A percentile compares a stretch with the other conserved stretches of the same genome.
Conservation (phyloP, 2,329 filamentous ascomycete genomes). For the Hypoxylon sp. region DNA sequence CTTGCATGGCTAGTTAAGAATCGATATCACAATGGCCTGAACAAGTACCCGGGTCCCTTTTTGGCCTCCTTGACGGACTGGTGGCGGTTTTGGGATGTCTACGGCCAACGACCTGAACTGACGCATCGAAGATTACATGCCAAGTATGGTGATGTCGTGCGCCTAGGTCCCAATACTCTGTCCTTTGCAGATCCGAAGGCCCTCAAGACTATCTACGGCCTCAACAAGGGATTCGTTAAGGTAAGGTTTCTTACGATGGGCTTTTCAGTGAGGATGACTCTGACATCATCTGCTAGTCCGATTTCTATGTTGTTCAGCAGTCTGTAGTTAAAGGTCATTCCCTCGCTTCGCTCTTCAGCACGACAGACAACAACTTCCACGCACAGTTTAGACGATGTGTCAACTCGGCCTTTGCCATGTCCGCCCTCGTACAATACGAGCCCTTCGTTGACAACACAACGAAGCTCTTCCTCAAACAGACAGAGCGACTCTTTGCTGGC, state of each 20-base stretch:
- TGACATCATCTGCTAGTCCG: slow-evolving; percentile 65
- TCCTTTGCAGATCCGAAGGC: slow-evolving; percentile 81
- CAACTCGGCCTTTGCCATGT: slow-evolving; percentile 83
- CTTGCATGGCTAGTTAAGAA: slow-evolving; percentile 61
- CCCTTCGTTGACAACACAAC: slow-evolving; percentile 83
- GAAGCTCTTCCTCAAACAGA: slow-evolving; percentile 75
- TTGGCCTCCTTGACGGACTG: slow-evolving; percentile 76
- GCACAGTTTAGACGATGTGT: slow-evolving; percentile 80
- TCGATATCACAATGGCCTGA: slow-evolving; percentile 68
- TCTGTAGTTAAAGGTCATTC: slow-evolving; percentile 76
- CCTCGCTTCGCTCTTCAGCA: slow-evolving; percentile 81
- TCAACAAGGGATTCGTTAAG: slow-evolving; percentile 86
- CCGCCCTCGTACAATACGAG: slow-evolving; percentile 80
- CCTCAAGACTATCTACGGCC: slow-evolving; percentile 80
- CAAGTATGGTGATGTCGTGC: slow-evolving; percentile 79
- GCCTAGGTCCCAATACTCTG: slow-evolving; percentile 78
- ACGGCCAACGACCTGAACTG: slow-evolving; percentile 71
- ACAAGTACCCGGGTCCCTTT: slow-evolving; percentile 79
- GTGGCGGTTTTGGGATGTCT: slow-evolving; percentile 81
- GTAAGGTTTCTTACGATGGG: slow-evolving; percentile 57
- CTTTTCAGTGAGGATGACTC: neutral
- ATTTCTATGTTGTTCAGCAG: slow-evolving; percentile 85
- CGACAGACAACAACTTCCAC: slow-evolving; percentile 80
- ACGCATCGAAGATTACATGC: slow-evolving; percentile 77
- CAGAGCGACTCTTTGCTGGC: slow-evolving; percentile 65